Percentiles rank a stretch among this genome's conserved stretches.
These are phyloP conservation scores for Kodamaea sp. DNA, from an alignment of 1,139 yeast genomes.

Conservation along the genomic window DNA sequence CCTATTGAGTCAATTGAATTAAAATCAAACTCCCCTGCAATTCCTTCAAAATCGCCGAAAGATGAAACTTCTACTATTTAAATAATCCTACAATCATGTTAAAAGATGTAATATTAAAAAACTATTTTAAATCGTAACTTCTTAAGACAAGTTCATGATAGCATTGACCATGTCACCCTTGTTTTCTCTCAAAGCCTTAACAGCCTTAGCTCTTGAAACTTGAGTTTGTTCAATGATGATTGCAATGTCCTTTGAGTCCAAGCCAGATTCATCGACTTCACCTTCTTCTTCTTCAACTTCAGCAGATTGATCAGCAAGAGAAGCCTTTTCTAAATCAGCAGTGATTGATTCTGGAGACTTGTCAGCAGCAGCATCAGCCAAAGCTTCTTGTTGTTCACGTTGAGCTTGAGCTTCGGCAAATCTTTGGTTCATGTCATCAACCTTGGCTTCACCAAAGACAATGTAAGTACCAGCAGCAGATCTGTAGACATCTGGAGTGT, in stretches of 20 bases:
- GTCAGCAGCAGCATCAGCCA: constrained; percentile 53
- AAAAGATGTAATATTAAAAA: background rate
- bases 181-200: constrained; percentile 83
- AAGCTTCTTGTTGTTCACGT: constrained; percentile 56
- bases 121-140: background rate
- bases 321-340: constrained; percentile 85
- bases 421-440: constrained; percentile 85
- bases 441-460: constrained; percentile 97
- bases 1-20: no score
- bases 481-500: constrained; percentile 92
- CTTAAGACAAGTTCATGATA: constrained; percentile 77
- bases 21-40: no score
- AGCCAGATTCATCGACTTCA: constrained; percentile 74
- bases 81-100: background rate
- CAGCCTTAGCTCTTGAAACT: constrained; percentile 85
- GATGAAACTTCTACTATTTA: background rate
- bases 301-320: constrained; percentile 43
- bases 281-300: constrained; percentile 60
- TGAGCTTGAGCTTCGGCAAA: constrained; percentile 57
- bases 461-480: constrained; percentile 92
- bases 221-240: constrained; percentile 87
- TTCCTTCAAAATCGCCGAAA: no score
- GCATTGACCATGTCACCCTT: constrained; percentile 95
- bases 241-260: constrained; percentile 74
- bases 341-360: constrained; percentile 77